phyloP scores from a whole-genome alignment of 306 rosid genomes.

The Quercus alba region DNA sequence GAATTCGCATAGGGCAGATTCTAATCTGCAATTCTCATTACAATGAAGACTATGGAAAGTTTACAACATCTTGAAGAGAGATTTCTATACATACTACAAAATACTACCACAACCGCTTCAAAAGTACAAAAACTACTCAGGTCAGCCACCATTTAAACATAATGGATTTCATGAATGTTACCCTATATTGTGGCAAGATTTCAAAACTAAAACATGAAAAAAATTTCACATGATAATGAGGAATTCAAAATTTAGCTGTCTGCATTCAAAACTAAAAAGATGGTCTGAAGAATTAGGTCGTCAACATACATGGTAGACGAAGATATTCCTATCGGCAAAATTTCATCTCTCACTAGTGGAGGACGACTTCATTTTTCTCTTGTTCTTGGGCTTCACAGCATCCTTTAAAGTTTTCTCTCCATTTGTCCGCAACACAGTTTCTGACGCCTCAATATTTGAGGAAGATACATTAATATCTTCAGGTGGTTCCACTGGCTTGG shows the following conservation, averaged over 20 bases:
- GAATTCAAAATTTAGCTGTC: neutral
- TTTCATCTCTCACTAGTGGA: constrained; percentile 32
- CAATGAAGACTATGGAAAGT: neutral
- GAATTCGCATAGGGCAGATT: neutral
- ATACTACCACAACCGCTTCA: neutral
- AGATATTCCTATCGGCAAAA: neutral
- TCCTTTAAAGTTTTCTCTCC: constrained; percentile 67
- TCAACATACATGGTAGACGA: constrained; percentile 18
- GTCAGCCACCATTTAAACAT: neutral
- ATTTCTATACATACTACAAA: neutral
- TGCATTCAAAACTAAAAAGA: neutral
- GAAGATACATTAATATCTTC: constrained; percentile 29
- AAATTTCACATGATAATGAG: neutral
- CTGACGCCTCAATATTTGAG: constrained; percentile 24
- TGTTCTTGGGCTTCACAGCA: constrained; percentile 79
- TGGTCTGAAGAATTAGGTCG: neutral
- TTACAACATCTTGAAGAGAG: neutral
- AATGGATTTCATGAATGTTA: neutral
- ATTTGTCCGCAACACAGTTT: constrained; percentile 24
- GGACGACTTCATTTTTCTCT: constrained; percentile 51
- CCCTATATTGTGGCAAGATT: neutral
- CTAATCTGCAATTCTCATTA: neutral
- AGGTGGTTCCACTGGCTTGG: constrained; percentile 39
- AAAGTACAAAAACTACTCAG: neutral
- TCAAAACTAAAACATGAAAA: neutral